Evolutionary conservation across 495 filamentous ascomycete species (phyloP), one percentile per base, ranked within the genome.

Genomic region (Aspergillus cristatus): DNA sequence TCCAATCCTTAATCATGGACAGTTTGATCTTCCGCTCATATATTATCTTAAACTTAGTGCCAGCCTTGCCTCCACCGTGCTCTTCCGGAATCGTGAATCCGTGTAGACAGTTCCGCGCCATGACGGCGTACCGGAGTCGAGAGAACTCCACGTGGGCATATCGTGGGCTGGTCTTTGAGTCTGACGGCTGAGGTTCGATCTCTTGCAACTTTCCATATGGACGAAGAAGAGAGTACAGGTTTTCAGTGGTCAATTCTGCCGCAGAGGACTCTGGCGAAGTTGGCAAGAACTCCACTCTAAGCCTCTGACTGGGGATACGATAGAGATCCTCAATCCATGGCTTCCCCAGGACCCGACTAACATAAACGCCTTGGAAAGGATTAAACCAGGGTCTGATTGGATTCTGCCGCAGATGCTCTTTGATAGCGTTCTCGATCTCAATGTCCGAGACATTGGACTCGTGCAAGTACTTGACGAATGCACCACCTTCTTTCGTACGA

Each of bases 241-340:
- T 74, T 54, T 98, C 91, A 45, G 91, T 86, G 0, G 82, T 85
- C n/a, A 96, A 58, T 42, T 93, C 86, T 3, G 72, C 73, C 0
- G 78, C 75, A 32, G 79, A 60, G 2, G 57, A 68, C 2, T 84
- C 84, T 0, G 84, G 68, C 12, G 62, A 60, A n/a, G 71, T 55
- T 2, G 85, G 73, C 8, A 91, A 64, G 51, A 95, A 96, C 54
- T 98, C 91, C 25, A 96, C 78, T 41, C 72, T 80, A 28, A 98
- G 42, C 30, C 76, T 73, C 18, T 66, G 61, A 39, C 79, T 87
- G 2, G 91, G 91, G 15, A 85, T 78, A 7, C 89, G 78, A 46
- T 83, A 82, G 2, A 98, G 64, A 59, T 98, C 91, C 49, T 98
- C 91, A 14, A 97, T 67, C 91, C 91, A 98, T 0, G 91, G 91